Base-by-base conservation (phyloP, 116 monocot genomes). In the Dioscorea cayenensis region DNA sequence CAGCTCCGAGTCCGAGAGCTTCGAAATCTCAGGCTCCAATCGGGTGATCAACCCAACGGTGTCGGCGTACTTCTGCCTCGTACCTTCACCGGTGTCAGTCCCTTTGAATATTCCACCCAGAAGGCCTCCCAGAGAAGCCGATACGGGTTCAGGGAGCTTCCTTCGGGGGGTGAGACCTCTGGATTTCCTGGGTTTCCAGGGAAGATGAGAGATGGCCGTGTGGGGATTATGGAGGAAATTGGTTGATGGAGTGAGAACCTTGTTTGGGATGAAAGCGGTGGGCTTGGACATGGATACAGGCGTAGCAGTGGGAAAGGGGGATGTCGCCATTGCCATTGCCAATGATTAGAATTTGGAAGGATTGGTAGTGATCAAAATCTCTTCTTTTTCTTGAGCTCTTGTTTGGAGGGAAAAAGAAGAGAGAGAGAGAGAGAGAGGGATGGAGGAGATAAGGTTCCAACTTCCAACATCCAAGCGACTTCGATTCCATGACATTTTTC, bases 81-180 rank as follows among this genome's bases (percentile, higher is more conserved):
- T 89, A 16, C 66, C 70, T 72, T 99, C 97, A 11, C 97, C 97
- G 20, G 81, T 85, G 66, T 99, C 97, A 21, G 80, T 66, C 10
- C 90, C 89, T 65, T 80, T 89, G 78, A 99, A 99, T 23, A 94
- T 69, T 37, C 90, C 94, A 3, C 97, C 89, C 23, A 93, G 65
- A 17, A 99, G 73, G 14, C 97, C 97, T 3, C 91, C 89, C 38
- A 97, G 66, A 14, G 95, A 76, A 7, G 89, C 86, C 28, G 70
- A 68, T 36, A 78, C 79, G 7, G 70, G 65, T 4, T 25, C 20
- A 21, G 52, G 21, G 66, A 64, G 68, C 73, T 60, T 29, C 43
- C 11, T 35, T 17, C 19, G 27, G 7, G 61, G 32, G 64, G 22
- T 16, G 60, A 60, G 69, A 63, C 51, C 70, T 37, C 36, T 38